These are phyloP conservation scores for Berberis thunbergii DNA, from an alignment of 164 flowering plant genomes.

Conservation along the genomic window DNA sequence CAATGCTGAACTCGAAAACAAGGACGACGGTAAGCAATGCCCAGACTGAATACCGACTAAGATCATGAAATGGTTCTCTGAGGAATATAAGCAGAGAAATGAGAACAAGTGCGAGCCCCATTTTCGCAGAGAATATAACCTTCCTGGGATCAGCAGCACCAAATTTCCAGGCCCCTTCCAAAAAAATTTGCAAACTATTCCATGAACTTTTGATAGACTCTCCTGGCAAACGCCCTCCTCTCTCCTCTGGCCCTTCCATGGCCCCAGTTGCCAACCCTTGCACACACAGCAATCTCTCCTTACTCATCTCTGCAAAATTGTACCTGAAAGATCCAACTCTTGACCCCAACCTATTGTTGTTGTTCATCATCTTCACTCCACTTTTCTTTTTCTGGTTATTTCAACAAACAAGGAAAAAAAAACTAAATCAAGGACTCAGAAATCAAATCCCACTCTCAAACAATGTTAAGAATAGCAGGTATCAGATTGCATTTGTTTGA, in stretches of 20 bases:
- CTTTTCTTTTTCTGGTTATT: too few species aligned
- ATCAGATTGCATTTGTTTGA: too few species aligned
- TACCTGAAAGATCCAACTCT: constrained; percentile 24
- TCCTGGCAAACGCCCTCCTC: not conserved
- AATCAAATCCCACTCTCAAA: too few species aligned
- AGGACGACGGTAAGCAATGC: constrained; percentile 77
- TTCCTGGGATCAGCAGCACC: constrained; percentile 63
- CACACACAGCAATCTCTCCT: constrained; percentile 7
- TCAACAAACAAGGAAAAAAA: too few species aligned
- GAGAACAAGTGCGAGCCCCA: constrained; percentile 60
- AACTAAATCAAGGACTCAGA: too few species aligned
- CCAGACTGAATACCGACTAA: constrained; percentile 58
- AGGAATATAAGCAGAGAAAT: constrained; percentile 58
- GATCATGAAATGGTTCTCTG: constrained; percentile 41
- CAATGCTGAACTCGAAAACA: constrained; percentile 80
- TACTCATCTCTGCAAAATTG: constrained; percentile 25
- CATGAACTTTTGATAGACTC: not conserved
- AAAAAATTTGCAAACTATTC: constrained; percentile 14
- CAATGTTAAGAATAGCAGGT: too few species aligned
- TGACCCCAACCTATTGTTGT: constrained; percentile 3
- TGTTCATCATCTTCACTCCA: constrained; percentile 10
- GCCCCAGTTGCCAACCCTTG: not conserved
- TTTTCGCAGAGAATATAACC: constrained; percentile 47
- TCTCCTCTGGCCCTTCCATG: not conserved
- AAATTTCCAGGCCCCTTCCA: constrained; percentile 32